Evolutionary conservation across 1,139 yeast genomes (phyloP).

Genomic region (Diutina ranongensis): DNA sequence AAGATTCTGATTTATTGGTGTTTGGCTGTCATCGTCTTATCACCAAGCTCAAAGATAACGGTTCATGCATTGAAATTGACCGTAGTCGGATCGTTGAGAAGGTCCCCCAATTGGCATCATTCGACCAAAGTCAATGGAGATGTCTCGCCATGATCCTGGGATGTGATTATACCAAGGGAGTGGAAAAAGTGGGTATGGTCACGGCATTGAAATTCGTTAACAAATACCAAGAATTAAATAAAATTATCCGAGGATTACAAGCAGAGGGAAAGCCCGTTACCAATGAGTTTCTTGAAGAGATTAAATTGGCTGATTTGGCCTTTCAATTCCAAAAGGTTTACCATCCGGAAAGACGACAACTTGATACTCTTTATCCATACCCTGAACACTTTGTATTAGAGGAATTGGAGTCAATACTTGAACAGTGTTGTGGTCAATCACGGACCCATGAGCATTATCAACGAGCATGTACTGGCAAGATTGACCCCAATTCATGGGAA

Average conservation of each 20-base stretch:
- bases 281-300: constrained; percentile 45
- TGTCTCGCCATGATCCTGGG: constrained; percentile 84
- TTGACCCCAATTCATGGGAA: constrained; percentile 54
- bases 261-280: constrained; percentile 60
- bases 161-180: constrained; percentile 89
- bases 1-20: constrained; percentile 84
- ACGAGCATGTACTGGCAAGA: constrained; percentile 49
- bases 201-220: constrained; percentile 60
- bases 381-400: constrained; percentile 28
- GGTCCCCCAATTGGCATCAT: constrained; percentile 32
- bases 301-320: constrained; percentile 60
- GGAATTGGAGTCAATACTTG: constrained; percentile 19
- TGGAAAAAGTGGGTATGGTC: constrained; percentile 69
- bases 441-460: constrained; percentile 36
- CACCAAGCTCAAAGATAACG: constrained; percentile 73
- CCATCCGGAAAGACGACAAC: constrained; percentile 39
- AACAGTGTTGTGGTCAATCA: constrained; percentile 54
- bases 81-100: constrained; percentile 39
- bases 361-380: constrained; percentile 50
- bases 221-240: constrained; percentile 38
- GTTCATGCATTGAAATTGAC: constrained; percentile 61
- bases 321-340: constrained; percentile 83
- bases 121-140: constrained; percentile 50
- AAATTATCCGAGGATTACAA: constrained; percentile 44
- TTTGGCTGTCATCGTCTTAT: constrained; percentile 74